A percentile compares a stretch with the other conserved stretches of the same genome.
Evolutionary conservation across 495 filamentous ascomycete genomes (phyloP).

Genomic region (Pseudoneurospora amorphoporcata): DNA sequence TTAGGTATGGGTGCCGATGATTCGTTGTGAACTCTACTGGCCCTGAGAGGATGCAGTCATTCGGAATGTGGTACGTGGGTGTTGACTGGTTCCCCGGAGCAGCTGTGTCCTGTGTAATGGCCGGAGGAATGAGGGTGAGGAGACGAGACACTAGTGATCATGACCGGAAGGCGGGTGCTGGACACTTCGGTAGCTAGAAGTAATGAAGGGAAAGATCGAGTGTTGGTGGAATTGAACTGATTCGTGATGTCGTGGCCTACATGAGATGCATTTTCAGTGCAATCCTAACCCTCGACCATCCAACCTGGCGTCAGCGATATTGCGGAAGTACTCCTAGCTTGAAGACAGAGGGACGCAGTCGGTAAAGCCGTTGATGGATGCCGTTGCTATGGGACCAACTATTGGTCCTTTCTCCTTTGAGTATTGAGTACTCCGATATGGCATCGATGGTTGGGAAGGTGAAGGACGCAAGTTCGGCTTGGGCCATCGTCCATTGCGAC

Average conservation of each 20-base stretch:
- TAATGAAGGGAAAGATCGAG: not conserved
- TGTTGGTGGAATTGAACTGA: not conserved
- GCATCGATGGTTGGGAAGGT: slow-evolving; percentile 8
- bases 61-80: too few relatives aligned
- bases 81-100: too few relatives aligned
- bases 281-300: not conserved
- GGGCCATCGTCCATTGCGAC: slow-evolving; percentile 17
- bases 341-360: slow-evolving; percentile 2
- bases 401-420: slow-evolving; percentile 1
- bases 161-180: not conserved
- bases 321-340: slow-evolving; percentile 7
- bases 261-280: too few relatives aligned
- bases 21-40: too few relatives aligned
- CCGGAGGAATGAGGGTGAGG: not conserved
- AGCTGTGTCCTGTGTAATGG: not conserved
- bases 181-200: not conserved
- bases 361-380: slow-evolving; percentile 2
- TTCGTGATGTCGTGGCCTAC: not conserved
- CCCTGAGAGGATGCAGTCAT: too few relatives aligned
- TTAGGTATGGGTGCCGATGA: too few relatives aligned
- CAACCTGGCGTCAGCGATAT: not conserved
- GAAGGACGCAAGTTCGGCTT: slow-evolving; percentile 8
- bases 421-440: slow-evolving; percentile 4
- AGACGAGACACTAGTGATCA: not conserved
- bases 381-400: slow-evolving; percentile 4